Percentiles rank a stretch among this genome's conserved stretches.
Conservation (phyloP, 176 grass and related monocot species). For the Calamus simplicifolius region DNA sequence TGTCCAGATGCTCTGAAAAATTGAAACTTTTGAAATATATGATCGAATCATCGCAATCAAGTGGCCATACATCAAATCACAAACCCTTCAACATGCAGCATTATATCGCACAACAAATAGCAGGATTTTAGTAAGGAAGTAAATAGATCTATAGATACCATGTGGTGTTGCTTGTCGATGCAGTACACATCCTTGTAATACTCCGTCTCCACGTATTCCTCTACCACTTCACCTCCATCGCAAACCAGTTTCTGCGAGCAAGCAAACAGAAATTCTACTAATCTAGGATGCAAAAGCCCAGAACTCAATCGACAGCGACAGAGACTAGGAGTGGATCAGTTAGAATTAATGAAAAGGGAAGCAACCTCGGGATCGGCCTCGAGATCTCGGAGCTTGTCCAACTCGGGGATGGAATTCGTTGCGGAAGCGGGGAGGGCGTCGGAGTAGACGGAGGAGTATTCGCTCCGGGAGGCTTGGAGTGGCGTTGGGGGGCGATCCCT, state of each 20-base stretch:
- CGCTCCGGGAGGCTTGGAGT: constrained; percentile 81
- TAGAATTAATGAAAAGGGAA: too few relatives aligned
- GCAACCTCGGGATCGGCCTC: constrained; percentile 44
- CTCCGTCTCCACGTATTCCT: constrained; percentile 70
- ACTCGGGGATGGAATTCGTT: constrained; percentile 36
- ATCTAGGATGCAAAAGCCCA: constrained; percentile 10
- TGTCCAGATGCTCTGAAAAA: too few relatives aligned
- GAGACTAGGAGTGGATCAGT: not conserved
- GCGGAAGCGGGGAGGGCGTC: constrained; percentile 22
- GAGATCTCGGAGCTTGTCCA: constrained; percentile 50
- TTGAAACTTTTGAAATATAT: too few relatives aligned
- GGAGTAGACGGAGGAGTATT: constrained; percentile 45
- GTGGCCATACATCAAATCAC: too few relatives aligned
- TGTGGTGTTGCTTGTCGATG: constrained; percentile 86
- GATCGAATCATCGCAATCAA: too few relatives aligned
- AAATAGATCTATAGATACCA: constrained; percentile 25
- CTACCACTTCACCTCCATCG: constrained; percentile 36
- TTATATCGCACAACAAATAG: too few relatives aligned
- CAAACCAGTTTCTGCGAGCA: constrained; percentile 47
- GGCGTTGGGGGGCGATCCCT: constrained; percentile 53
- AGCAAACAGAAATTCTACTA: constrained; percentile 9
- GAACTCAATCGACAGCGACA: not conserved
- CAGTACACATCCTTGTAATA: constrained; percentile 60
- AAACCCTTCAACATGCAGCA: too few relatives aligned
- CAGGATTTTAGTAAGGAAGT: not conserved